Base-by-base conservation (phyloP, 768 basidiomycete species). In the Trametes cingulata region DNA sequence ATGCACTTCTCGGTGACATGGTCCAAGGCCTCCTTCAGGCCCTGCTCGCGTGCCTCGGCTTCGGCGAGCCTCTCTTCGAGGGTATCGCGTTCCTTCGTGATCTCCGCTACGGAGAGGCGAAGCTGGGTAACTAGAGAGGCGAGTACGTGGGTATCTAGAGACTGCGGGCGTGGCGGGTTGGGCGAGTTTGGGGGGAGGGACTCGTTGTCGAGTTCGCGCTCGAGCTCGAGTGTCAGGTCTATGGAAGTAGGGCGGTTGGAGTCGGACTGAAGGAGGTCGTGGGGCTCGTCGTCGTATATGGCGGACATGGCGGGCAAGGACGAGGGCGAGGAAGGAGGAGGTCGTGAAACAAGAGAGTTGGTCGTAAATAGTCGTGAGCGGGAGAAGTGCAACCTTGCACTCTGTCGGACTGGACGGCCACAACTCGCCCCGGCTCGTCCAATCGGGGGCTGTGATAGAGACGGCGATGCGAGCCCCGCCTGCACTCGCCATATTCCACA, bases 151-250 rank as follows among this genome's bases (percentile, higher is more conserved):
- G 88, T 82, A 71, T 94, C 92, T 46, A 92, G 79, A 0, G 85
- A 83, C 45, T 78, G 76, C 29, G 79, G 74, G 68, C 82, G 70
- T 56, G 73, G 61, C 39, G 61, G 63, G 27, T 65, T 55, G n/a
- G 79, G 78, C 0, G 79, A 77, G 45, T 79, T 80, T 1, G 82
- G 49, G 6, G 49, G 77, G 4, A 84, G 78, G 4, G 83, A 83
- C 50, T 90, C 89, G 68, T 80, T 78, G 45, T 85, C 79, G 40
- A 93, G 82, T 73, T 91, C 84, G 52, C 82, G 85, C 70, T 93
- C 91, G 63, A 93, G 84, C 66, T 90, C 90, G 62, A 93, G 81
- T 48, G 84, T 83, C 61, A 90, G 82, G 74, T 93, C 91, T 69
- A 92, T 90, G 29, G 89, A 90, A 48, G 67, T 74, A 12, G 71